These are phyloP conservation scores for Eudorina sp. DNA, from an alignment of 139 green algal genomes.

Conservation along the genomic window DNA sequence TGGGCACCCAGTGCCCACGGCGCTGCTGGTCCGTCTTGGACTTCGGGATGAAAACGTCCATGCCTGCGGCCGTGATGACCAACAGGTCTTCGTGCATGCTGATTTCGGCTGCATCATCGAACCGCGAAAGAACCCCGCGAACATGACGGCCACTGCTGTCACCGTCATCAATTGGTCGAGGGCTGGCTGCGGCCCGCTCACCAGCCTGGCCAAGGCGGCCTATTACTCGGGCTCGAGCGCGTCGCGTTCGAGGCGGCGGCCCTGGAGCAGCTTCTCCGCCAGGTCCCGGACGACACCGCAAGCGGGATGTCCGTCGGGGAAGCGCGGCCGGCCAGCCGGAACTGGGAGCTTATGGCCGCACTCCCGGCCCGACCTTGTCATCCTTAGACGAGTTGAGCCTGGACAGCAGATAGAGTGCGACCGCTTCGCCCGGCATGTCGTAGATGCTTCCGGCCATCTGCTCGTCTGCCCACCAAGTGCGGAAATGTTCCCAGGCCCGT, in stretches of 20 bases:
- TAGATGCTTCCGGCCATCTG: not conserved
- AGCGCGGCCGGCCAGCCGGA: not conserved
- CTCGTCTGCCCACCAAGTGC: not conserved
- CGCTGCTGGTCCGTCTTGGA: not conserved
- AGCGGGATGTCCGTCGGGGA: not conserved
- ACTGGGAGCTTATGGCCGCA: not conserved
- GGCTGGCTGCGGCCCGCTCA: not conserved
- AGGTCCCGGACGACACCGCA: not conserved
- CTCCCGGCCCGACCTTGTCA: not conserved
- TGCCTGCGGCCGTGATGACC: not conserved
- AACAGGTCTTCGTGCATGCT: conserved; percentile 23
- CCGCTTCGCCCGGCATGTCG: not conserved
- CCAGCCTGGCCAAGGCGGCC: not conserved
- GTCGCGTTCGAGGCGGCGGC: not conserved
- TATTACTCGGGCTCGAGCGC: not conserved
- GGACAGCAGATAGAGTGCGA: not conserved
- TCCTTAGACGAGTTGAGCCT: not conserved
- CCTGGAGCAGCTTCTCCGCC: not conserved
- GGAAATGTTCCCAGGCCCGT: not conserved
- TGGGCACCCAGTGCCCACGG: not conserved
- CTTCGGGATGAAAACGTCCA: conserved; percentile 1
- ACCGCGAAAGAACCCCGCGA: conserved; percentile 8
- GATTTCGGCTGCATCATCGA: conserved; percentile 10
- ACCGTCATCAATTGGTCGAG: not conserved
- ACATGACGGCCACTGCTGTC: not conserved